Evolutionary conservation across 176 grass and related monocot species (phyloP).

Genomic region (Avena atlantica): DNA sequence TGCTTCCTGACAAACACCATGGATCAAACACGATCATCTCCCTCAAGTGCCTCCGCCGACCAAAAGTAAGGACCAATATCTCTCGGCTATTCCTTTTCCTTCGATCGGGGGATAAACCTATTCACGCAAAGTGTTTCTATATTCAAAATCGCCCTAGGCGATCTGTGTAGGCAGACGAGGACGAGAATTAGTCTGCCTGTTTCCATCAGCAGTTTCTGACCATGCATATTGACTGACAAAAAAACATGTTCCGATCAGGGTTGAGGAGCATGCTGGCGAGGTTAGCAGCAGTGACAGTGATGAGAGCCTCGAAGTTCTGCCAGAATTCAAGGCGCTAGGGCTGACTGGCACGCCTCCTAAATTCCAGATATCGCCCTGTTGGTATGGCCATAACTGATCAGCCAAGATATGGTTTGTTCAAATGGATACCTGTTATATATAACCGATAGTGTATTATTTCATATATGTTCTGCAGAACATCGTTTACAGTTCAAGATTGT

Average conservation of each 20-base stretch:
- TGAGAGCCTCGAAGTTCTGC: background rate
- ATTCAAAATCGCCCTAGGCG: no score
- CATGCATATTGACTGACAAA: background rate
- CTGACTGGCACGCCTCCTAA: background rate
- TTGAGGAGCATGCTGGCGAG: background rate
- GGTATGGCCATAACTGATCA: background rate
- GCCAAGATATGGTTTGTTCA: background rate
- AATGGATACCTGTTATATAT: background rate
- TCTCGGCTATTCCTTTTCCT: no score
- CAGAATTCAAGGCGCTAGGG: background rate
- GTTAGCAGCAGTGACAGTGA: background rate
- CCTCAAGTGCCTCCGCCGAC: background rate
- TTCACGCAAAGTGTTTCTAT: no score
- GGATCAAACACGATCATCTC: background rate
- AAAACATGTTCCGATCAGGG: background rate
- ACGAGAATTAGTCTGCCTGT: background rate
- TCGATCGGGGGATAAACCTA: no score
- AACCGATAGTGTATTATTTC: background rate
- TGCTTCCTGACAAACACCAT: background rate
- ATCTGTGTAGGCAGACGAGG: no score
- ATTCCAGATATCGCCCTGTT: background rate
- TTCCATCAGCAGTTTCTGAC: background rate
- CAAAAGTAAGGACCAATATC: background rate
- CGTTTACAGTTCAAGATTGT: background rate
- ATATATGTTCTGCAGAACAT: background rate